Evolutionary conservation across 2,329 filamentous ascomycete genomes (phyloP).

Genomic region (Penicillium brevicompactum): DNA sequence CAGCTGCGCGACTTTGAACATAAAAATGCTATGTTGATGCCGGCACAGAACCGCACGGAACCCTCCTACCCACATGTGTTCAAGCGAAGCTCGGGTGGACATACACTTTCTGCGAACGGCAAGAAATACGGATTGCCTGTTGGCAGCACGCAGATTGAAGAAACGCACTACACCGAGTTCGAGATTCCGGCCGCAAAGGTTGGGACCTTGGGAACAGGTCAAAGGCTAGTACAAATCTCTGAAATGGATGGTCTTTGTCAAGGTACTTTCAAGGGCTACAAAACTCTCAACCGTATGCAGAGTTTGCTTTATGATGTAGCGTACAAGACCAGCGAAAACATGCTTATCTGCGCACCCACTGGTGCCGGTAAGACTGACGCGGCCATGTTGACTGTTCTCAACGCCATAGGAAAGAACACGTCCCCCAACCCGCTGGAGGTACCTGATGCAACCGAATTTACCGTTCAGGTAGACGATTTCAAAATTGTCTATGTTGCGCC

Average conservation of each 20-base stretch:
- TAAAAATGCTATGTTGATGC: conserved; percentile 72
- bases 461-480: conserved; percentile 83
- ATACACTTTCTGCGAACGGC: conserved; percentile 77
- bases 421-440: conserved; percentile 77
- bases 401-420: conserved; percentile 84
- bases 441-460: conserved; percentile 73
- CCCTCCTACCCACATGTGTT: conserved; percentile 93
- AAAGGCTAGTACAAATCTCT: conserved; percentile 74
- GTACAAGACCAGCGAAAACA: conserved; percentile 95
- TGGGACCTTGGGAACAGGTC: conserved; percentile 70
- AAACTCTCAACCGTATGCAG: conserved; percentile 94
- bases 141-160: conserved; percentile 71
- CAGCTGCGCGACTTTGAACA: conserved; percentile 77
- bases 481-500: conserved; percentile 98
- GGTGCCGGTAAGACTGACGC: conserved; percentile 99
- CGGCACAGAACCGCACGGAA: conserved; percentile 69
- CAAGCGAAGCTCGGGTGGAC: conserved; percentile 78
- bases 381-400: conserved; percentile 93
- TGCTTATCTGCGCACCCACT: conserved; percentile 97
- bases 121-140: conserved; percentile 79
- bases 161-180: conserved; percentile 85
- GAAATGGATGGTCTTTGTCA: conserved; percentile 87
- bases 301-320: conserved; percentile 93
- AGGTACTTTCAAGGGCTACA: conserved; percentile 93
- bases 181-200: conserved; percentile 80